Conservation (phyloP, 2,329 filamentous ascomycete genomes). For the Thyridium curvatum region DNA sequence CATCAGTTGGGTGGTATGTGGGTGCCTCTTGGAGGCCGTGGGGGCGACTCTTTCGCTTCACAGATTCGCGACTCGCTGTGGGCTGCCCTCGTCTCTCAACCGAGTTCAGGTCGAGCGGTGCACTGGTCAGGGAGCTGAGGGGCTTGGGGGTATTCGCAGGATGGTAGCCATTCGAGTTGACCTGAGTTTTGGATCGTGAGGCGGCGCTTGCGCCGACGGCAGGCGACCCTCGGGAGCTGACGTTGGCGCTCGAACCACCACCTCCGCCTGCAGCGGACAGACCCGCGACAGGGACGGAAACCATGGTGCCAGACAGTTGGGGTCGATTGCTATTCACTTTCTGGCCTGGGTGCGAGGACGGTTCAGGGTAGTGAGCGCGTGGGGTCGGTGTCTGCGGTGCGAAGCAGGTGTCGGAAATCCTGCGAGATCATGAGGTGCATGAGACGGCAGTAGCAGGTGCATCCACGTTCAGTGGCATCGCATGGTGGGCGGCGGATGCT, state of each 20-base stretch:
- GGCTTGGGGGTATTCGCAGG: slow-evolving; percentile 46
- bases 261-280: not conserved
- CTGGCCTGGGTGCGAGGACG: no score
- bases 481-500: no score
- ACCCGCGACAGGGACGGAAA: slow-evolving; percentile 2
- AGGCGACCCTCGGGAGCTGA: slow-evolving; percentile 47
- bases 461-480: no score
- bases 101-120: slow-evolving; percentile 74
- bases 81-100: slow-evolving; percentile 88
- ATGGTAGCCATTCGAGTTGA: slow-evolving; percentile 48
- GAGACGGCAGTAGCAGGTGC: no score
- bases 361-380: no score
- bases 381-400: no score
- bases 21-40: slow-evolving; percentile 86
- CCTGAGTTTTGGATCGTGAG: slow-evolving; percentile 44
- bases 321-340: not conserved
- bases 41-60: slow-evolving; percentile 71
- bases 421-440: no score
- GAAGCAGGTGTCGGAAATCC: no score
- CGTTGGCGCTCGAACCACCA: slow-evolving; percentile 15
- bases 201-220: slow-evolving; percentile 28
- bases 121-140: slow-evolving; percentile 49
- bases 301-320: not conserved
- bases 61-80: slow-evolving; percentile 66
- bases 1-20: slow-evolving; percentile 81